Percentiles rank a stretch among this genome's conserved stretches.
phyloP scores from a whole-genome alignment of 768 basidiomycete genomes.

The Macrocybe gigantea region DNA sequence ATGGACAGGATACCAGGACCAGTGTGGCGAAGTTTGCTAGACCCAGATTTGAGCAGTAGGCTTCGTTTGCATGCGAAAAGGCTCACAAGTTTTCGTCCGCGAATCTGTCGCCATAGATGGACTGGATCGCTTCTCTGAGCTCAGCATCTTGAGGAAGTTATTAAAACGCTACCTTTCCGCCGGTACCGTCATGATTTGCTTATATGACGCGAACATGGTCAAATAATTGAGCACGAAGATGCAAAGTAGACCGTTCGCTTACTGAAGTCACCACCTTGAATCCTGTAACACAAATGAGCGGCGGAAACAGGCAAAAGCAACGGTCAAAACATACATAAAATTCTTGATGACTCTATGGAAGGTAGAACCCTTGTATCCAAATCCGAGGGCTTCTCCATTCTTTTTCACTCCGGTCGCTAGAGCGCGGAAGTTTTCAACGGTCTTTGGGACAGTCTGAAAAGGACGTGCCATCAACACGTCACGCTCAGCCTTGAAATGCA shows the following conservation, averaged over 20 bases:
- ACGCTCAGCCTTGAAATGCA: neutral
- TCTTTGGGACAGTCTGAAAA: constrained; percentile 86
- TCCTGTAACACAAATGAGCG: constrained; percentile 41
- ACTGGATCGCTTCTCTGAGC: constrained; percentile 32
- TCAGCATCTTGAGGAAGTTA: neutral
- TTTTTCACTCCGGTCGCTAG: constrained; percentile 80
- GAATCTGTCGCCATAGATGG: constrained; percentile 89
- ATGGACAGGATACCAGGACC: constrained; percentile 85
- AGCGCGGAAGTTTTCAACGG: constrained; percentile 96
- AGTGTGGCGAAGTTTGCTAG: constrained; percentile 92
- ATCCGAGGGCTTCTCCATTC: constrained; percentile 73
- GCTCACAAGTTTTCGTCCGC: constrained; percentile 93
- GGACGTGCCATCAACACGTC: neutral
- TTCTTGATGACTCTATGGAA: constrained; percentile 97
- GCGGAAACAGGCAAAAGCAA: neutral
- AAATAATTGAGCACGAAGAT: constrained; percentile 9
- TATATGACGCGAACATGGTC: constrained; percentile 5
- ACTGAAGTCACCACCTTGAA: constrained; percentile 99
- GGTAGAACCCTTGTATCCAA: constrained; percentile 90
- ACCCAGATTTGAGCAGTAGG: neutral
- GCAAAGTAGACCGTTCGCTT: constrained; percentile 24
- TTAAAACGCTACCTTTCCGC: constrained; percentile 61
- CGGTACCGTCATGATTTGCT: constrained; percentile 86
- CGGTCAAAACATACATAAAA: constrained; percentile 61
- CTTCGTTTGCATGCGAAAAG: constrained; percentile 2